Evolutionary conservation across 176 grass and related monocot genomes (phyloP), one percentile per base, ranked within the genome.

Genomic region (Tillandsia fasciculata): DNA sequence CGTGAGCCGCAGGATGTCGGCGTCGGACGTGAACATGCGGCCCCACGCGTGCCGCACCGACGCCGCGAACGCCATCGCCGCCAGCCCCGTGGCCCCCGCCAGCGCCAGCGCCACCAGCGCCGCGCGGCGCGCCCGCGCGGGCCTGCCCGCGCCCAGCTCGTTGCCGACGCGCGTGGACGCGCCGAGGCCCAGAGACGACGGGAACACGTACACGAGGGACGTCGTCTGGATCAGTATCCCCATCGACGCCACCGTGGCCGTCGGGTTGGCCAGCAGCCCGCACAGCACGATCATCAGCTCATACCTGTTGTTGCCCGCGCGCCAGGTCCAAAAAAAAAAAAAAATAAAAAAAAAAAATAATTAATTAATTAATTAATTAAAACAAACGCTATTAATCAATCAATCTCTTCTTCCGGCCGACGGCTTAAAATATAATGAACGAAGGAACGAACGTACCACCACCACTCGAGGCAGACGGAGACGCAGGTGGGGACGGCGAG

Each of bases 201-300:
- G 95, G 75, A 94, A 99, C 24, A 99, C 84, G 77, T 99, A 99
- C 12, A 99, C 87, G 12, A 99, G 82, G 17, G 89, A 90, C 47
- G 95, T 99, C 28, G 90, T 88, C 52, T 99, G 95, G 73, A 99
- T 99, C 64, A 99, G 85, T n/a, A 99, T 82, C 17, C 95, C 95
- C 95, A 99, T 99, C 63, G 95, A 93, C 9, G 95, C 90, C 23
- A 99, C 90, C 47, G 95, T 79, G 23, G 90, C 86, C 63, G 72
- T 85, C 66, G 90, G 95, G 66, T 93, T 85, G 58, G 75, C 56
- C 2, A 99, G 87, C 63, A 99, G 84, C 2, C 95, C 95, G 48
- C 90, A 93, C 11, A 94, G 82, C 79, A 99, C 82, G 69, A 99
- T 99, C 90, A 99, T 99, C 74, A 99, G 74, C 75, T 99, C 95